A percentile compares a stretch with the other conserved stretches of the same genome.
phyloP scores from a whole-genome alignment of 148 eudicot genomes.

The Camellia sinensis region DNA sequence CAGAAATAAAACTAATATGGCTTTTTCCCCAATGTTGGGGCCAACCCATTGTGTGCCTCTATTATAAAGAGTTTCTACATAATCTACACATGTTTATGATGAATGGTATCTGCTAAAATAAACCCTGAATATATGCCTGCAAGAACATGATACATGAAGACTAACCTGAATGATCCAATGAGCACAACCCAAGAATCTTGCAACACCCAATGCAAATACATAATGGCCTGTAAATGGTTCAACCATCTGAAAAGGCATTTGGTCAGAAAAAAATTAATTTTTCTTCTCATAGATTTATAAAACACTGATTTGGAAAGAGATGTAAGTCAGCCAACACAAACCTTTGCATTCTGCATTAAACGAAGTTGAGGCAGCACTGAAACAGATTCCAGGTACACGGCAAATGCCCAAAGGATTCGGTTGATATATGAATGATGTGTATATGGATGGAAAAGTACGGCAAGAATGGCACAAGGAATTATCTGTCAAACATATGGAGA shows the following conservation, averaged over 20 bases:
- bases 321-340: slow-evolving; percentile 9
- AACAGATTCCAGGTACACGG: slow-evolving; percentile 60
- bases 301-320: neutral
- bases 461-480: slow-evolving; percentile 63
- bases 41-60: neutral
- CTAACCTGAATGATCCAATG: slow-evolving; percentile 80
- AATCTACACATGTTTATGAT: neutral
- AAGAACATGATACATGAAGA: neutral
- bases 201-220: slow-evolving; percentile 80
- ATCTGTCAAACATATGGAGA: slow-evolving; percentile 37
- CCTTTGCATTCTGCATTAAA: slow-evolving; percentile 82
- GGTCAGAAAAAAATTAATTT: neutral
- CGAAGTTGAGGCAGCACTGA: slow-evolving; percentile 86
- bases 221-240: slow-evolving; percentile 86
- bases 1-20: neutral
- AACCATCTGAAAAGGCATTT: slow-evolving; percentile 51
- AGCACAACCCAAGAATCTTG: slow-evolving; percentile 77
- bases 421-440: slow-evolving; percentile 19
- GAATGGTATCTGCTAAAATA: neutral
- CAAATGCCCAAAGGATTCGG: slow-evolving; percentile 62
- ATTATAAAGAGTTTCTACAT: neutral
- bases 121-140: neutral
- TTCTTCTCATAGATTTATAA: neutral
- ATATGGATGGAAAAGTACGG: slow-evolving; percentile 54
- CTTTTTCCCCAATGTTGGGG: too few species aligned